A percentile compares a stretch with the other conserved stretches of the same genome.
phyloP scores from a whole-genome alignment of 73 alveolate genomes.

The Paramecium pentaurelia region DNA sequence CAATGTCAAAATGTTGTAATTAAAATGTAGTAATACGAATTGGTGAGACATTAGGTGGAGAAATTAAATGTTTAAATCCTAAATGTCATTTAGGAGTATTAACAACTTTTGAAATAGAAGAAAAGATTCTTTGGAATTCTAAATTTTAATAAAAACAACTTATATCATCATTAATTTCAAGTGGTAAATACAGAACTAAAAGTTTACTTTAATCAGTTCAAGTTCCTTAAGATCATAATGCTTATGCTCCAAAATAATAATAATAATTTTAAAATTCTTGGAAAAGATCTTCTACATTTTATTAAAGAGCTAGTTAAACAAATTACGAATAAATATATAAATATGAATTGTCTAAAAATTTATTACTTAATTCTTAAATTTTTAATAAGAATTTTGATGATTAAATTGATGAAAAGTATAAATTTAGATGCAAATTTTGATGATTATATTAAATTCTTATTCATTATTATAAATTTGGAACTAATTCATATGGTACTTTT shows the following conservation, averaged over 20 bases:
- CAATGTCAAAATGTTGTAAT: conserved; percentile 19
- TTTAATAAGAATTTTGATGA: neutral
- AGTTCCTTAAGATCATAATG: neutral
- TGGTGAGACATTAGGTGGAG: conserved; percentile 16
- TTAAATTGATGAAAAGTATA: neutral
- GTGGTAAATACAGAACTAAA: conserved; percentile 26
- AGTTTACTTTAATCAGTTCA: neutral
- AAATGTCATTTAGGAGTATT: neutral
- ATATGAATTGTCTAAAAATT: neutral
- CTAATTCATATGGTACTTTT: neutral
- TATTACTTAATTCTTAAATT: neutral
- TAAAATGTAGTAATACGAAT: neutral
- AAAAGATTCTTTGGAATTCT: neutral
- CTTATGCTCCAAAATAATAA: neutral
- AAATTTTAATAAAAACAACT: neutral
- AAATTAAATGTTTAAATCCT: neutral
- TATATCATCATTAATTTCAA: neutral
- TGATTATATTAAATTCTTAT: neutral
- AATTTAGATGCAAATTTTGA: neutral
- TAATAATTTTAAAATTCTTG: neutral
- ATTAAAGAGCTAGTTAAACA: neutral
- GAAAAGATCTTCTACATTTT: neutral
- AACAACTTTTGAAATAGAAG: conserved; percentile 28
- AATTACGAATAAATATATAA: neutral
- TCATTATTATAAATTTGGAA: neutral